phyloP scores from a whole-genome alignment of 2,329 filamentous ascomycete species.

The Cercospora janseana region DNA sequence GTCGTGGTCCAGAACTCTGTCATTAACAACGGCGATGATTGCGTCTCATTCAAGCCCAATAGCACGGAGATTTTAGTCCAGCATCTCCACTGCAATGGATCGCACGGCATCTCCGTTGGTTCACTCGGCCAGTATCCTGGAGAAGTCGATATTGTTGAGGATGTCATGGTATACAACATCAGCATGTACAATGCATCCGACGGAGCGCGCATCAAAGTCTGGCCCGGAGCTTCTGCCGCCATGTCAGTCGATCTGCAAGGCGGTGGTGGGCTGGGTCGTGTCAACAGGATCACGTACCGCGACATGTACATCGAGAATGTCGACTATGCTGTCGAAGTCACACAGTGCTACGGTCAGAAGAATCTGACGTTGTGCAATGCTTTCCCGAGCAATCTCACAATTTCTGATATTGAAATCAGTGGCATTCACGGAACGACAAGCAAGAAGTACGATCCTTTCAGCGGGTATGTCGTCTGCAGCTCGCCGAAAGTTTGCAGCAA shows the following conservation, averaged over 20 bases:
- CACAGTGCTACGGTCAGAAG: conserved; percentile 64
- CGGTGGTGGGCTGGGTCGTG: conserved; percentile 61
- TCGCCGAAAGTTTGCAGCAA: conserved; percentile 49
- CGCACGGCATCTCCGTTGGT: conserved; percentile 71
- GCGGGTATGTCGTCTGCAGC: conserved; percentile 47
- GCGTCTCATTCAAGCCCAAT: conserved; percentile 73
- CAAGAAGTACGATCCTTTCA: conserved; percentile 43
- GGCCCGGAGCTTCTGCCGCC: conserved; percentile 58
- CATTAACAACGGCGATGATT: conserved; percentile 67
- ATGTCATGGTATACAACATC: conserved; percentile 54
- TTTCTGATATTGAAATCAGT: conserved; percentile 56
- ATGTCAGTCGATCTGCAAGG: conserved; percentile 62
- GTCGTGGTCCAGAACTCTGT: conserved; percentile 66
- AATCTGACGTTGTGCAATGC: conserved; percentile 61
- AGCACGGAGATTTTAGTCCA: conserved; percentile 67
- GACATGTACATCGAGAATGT: conserved; percentile 60
- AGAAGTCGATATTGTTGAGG: conserved; percentile 65
- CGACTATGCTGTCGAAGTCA: conserved; percentile 63
- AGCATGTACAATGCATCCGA: conserved; percentile 50
- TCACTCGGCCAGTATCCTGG: conserved; percentile 66
- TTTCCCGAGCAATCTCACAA: conserved; percentile 56
- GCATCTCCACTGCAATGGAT: conserved; percentile 65
- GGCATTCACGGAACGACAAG: conserved; percentile 58
- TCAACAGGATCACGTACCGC: conserved; percentile 67
- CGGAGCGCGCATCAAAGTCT: conserved; percentile 71